Evolutionary conservation across 2,329 filamentous ascomycete genomes (phyloP), one percentile per base, ranked within the genome.

Genomic region (Grosmannia huntii): DNA sequence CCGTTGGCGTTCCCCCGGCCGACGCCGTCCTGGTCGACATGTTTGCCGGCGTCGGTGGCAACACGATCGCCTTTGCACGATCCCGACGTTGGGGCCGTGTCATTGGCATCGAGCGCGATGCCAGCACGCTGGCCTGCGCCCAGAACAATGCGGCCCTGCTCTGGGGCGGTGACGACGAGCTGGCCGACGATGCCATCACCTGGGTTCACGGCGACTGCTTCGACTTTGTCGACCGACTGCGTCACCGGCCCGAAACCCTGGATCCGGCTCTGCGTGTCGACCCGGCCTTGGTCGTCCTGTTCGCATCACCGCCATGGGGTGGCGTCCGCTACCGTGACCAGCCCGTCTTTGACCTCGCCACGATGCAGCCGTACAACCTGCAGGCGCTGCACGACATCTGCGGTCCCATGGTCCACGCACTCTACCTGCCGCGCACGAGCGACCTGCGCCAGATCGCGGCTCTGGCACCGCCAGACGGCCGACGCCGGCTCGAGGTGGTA

Each of bases 181-280:
- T 96, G 0, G 74, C 76, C 3, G 80, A 85, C 54, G 83, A 68
- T 12, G 59, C 82, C 66, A 92, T 99, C 65, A 87, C 84, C 57
- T 99, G 90, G 86, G 80, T 96, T 44, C 77, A 87, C 57, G 91
- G 86, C 4, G 91, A 97, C 72, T 94, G 87, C 68, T 95, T 99
- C 67, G 79, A 88, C 41, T 83, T 84, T 53, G 71, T 95, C 27
- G 25, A 28, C 38, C 44, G 53, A 19, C 60, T 60, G 7, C 53
- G 60, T 66, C 23, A 55, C 68, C 16, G 50, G 50, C 50, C 23
- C 4, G 12, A 28, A 12, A 16, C 44, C 21, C 55, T 76, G 4
- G 68, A 73, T 10, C 66, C 70, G 5, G 66, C 70, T 11, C 62
- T 80, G 44, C 69, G 69, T 19, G 64, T 77, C n/a, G 70, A 78